Conservation (phyloP, 202 grass and related monocot species). For the Brachypodium distachyon region DNA sequence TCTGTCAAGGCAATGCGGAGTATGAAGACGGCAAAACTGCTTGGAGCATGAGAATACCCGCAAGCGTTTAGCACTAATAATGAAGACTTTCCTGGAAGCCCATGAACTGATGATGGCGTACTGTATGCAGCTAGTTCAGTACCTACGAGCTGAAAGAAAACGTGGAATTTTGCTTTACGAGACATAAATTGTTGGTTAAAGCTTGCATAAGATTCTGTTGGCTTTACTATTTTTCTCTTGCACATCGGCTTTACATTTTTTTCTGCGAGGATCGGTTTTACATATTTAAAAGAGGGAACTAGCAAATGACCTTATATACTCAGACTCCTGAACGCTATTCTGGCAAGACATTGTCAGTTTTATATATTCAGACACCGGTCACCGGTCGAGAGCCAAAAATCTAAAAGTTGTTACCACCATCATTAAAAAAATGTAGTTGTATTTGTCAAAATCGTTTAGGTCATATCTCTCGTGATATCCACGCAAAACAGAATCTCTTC, state of each 20-base stretch:
- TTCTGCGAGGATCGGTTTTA: too few relatives aligned
- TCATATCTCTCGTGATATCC: constrained; percentile 1
- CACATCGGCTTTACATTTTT: too few relatives aligned
- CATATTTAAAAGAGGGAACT: too few relatives aligned
- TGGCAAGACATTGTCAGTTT: neutral
- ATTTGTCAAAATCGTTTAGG: neutral
- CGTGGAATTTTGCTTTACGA: neutral
- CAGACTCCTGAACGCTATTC: neutral
- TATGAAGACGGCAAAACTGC: neutral
- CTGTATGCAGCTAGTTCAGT: neutral
- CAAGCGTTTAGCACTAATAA: neutral
- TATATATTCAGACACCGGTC: neutral
- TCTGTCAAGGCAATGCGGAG: neutral
- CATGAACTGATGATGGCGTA: neutral
- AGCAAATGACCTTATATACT: too few relatives aligned
- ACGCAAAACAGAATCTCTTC: neutral
- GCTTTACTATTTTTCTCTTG: too few relatives aligned
- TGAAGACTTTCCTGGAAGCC: neutral
- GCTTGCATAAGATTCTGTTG: too few relatives aligned
- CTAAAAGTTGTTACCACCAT: neutral
- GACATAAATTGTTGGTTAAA: neutral
- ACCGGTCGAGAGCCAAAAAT: neutral
- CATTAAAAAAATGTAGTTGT: neutral
- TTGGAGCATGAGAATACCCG: neutral
- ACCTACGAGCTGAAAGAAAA: neutral